These are phyloP conservation scores for Lophiotrema nucula DNA, from an alignment of 495 filamentous ascomycete genomes.

Conservation along the genomic window DNA sequence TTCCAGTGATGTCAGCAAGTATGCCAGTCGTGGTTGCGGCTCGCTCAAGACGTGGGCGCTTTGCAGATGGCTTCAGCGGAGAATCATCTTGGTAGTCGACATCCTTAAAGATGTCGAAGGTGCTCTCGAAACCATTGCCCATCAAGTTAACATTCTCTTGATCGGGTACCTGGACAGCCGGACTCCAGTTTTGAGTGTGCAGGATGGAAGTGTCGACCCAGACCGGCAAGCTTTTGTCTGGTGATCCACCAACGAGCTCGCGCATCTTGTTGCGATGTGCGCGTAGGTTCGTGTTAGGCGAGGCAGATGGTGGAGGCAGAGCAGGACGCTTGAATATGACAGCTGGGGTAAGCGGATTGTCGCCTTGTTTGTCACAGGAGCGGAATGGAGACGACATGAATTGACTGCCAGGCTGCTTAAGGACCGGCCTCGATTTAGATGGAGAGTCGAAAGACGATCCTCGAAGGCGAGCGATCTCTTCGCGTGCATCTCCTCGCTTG, in stretches of 20 bases:
- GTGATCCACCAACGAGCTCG: slow-evolving; percentile 79
- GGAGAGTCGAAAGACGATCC: slow-evolving; percentile 93
- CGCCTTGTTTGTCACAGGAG: slow-evolving; percentile 55
- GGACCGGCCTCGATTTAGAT: slow-evolving; percentile 55
- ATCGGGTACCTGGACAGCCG: slow-evolving; percentile 63
- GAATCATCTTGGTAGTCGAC: slow-evolving; percentile 58
- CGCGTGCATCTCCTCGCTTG: slow-evolving; percentile 87
- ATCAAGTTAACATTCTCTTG: slow-evolving; percentile 32
- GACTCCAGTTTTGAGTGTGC: slow-evolving; percentile 66
- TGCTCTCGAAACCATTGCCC: slow-evolving; percentile 51
- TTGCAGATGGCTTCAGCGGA: slow-evolving; percentile 71
- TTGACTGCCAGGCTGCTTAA: slow-evolving; percentile 48
- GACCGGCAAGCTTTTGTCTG: slow-evolving; percentile 69
- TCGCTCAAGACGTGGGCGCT: slow-evolving; percentile 60
- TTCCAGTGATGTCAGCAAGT: slow-evolving; percentile 64
- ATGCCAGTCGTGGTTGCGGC: slow-evolving; percentile 56
- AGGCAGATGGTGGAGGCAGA: slow-evolving; percentile 81
- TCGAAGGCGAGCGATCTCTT: slow-evolving; percentile 91
- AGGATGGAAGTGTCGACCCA: slow-evolving; percentile 50
- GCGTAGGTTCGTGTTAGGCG: slow-evolving; percentile 91
- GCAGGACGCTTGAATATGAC: slow-evolving; percentile 80
- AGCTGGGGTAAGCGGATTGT: slow-evolving; percentile 67
- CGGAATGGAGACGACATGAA: slow-evolving; percentile 61
- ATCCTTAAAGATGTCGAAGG: slow-evolving; percentile 76
- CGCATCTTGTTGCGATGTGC: slow-evolving; percentile 85